phyloP scores from a whole-genome alignment of 1,139 yeast species.

The Yamadazyma siamensis region DNA sequence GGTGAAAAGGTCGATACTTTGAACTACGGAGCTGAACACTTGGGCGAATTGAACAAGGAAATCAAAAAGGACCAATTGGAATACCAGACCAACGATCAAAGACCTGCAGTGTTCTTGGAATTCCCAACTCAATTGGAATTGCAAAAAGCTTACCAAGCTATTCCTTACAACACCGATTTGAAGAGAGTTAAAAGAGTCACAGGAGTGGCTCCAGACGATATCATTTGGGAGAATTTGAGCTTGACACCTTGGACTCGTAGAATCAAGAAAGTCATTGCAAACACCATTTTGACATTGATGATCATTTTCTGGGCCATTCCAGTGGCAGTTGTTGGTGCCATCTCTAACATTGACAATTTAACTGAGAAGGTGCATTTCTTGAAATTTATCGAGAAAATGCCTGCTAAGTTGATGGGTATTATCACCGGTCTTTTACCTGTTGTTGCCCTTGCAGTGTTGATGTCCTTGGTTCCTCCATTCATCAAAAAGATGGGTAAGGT shows the following conservation, averaged over 20 bases:
- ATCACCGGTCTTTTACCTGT: slow-evolving; percentile 87
- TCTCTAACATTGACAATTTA: slow-evolving; percentile 77
- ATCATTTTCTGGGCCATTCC: slow-evolving; percentile 92
- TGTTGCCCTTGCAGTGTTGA: slow-evolving; percentile 72
- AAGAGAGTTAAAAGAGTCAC: slow-evolving; percentile 59
- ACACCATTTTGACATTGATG: slow-evolving; percentile 45
- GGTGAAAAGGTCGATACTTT: slow-evolving; percentile 88
- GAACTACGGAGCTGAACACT: slow-evolving; percentile 60
- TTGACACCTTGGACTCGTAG: slow-evolving; percentile 41
- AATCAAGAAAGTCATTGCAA: slow-evolving; percentile 37
- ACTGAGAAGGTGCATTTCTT: slow-evolving; percentile 69
- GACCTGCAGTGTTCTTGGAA: slow-evolving; percentile 79
- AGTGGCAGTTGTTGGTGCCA: slow-evolving; percentile 91
- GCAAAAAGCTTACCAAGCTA: slow-evolving; percentile 83
- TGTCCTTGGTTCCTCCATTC: slow-evolving; percentile 74
- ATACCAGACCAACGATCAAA: slow-evolving; percentile 43
- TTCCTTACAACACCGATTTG: slow-evolving; percentile 64
- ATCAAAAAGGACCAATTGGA: slow-evolving; percentile 57
- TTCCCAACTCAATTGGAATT: slow-evolving; percentile 85
- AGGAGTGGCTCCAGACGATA: slow-evolving; percentile 68
- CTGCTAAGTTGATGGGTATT: slow-evolving; percentile 65
- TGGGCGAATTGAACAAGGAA: slow-evolving; percentile 66
- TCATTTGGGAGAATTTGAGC: slow-evolving; percentile 75
- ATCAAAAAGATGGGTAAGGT: slow-evolving; percentile 64
- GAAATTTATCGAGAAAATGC: slow-evolving; percentile 67